These are phyloP conservation scores for Xylaria sp. DNA, from an alignment of 2,329 filamentous ascomycete species.

Conservation along the genomic window DNA sequence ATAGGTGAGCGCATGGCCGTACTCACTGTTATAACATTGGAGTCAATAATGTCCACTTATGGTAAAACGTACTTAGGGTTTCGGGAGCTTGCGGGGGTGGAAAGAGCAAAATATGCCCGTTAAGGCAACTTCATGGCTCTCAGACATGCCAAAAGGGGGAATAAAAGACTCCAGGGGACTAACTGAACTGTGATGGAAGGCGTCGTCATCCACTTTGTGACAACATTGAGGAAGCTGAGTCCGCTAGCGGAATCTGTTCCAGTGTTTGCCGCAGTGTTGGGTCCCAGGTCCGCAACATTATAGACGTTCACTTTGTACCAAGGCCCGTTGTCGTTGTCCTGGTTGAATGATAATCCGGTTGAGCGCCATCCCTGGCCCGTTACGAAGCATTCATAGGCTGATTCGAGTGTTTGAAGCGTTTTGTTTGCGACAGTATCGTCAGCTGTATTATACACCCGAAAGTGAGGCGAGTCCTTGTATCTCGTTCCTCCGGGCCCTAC, in stretches of 20 bases:
- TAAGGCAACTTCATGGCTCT: too few species aligned
- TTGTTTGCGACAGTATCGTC: constrained; percentile 39
- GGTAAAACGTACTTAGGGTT: too few species aligned
- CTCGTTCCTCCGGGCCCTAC: constrained; percentile 41
- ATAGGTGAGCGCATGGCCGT: constrained; percentile 55
- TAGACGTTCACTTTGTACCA: constrained; percentile 56
- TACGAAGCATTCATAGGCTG: constrained; percentile 51
- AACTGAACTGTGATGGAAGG: constrained; percentile 53
- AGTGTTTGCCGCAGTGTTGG: constrained; percentile 50
- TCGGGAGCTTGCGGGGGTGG: too few species aligned
- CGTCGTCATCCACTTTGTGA: constrained; percentile 45
- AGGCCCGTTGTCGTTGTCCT: constrained; percentile 44
- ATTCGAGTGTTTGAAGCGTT: constrained; percentile 50
- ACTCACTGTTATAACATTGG: too few species aligned
- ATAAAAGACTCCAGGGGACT: too few species aligned
- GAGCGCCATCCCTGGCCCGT: constrained; percentile 47
- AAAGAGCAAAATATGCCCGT: too few species aligned
- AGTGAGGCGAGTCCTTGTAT: constrained; percentile 46
- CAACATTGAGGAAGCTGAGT: constrained; percentile 51
- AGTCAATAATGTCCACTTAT: too few species aligned
- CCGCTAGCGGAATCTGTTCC: constrained; percentile 47
- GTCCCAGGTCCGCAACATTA: constrained; percentile 43
- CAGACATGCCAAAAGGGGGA: too few species aligned
- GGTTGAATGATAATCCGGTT: constrained; percentile 45
- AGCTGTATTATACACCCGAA: constrained; percentile 46